Evolutionary conservation across 1,139 yeast genomes (phyloP), one percentile per base, ranked within the genome.

Genomic region (Suhomyces kunorum): DNA sequence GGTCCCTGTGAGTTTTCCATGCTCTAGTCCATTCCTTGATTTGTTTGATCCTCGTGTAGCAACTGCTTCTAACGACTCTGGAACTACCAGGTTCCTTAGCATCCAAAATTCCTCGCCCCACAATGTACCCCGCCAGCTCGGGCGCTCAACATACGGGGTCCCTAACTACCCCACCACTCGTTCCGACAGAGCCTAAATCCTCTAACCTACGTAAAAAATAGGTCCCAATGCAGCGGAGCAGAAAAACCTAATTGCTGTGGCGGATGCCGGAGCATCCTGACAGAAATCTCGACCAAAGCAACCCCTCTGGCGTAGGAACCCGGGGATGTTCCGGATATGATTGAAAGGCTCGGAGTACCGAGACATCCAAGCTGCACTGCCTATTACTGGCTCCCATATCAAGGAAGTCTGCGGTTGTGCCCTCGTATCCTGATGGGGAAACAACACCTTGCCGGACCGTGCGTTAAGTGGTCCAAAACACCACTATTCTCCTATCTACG

Each of bases 111-210:
- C n/a, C n/a, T n/a, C n/a, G 24, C 4, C n/a, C 24, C 24, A 2
- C 24, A 20, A 11, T 20, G 24, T 20, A 20, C 24, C 24, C 24
- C 24, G 24, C 24, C 24, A 20, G 24, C 24, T 8, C n/a, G 24
- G n/a, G n/a, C 11, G 3, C n/a, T n/a, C 11, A 9, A 9, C 8
- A 9, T 9, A 9, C 24, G 24, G 24, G 15, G 16, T 29, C 32
- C 32, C n/a, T 11, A 12, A 12, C 24, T 29, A 29, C 32, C 32
- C 32, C 32, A 29, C 32, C 32, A 29, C 24, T 18, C 14, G 28
- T 25, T 29, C 32, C 32, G 32, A 29, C 12, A 9, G 32, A 29
- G 32, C 32, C 32, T 29, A 29, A 29, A 29, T 15, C 17, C 15
- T 7, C 11, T 13, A 15, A 8, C 8, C 8, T 11, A 20, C 24